Evolutionary conservation across 2,329 filamentous ascomycete genomes (phyloP).

Genomic region (Diplodia scrobiculata): DNA sequence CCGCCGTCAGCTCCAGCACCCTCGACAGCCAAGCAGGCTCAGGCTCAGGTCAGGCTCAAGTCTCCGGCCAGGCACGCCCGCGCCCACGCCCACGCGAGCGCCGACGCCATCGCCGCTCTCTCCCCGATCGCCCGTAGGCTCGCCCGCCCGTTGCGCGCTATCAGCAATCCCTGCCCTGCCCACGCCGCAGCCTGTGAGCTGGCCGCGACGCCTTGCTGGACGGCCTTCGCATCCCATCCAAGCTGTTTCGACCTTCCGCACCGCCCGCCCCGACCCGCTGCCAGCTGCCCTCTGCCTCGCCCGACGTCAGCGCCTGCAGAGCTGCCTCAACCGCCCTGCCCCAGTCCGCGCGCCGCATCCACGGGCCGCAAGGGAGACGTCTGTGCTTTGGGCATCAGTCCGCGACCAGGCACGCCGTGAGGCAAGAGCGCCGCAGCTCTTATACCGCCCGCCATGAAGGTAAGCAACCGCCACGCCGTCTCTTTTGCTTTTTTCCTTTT

Average conservation of each 20-base stretch:
- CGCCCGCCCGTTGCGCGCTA: constrained; percentile 13
- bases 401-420: constrained; percentile 4
- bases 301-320: constrained; percentile 6
- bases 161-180: constrained; percentile 24
- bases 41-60: constrained; percentile 12
- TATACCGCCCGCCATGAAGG: constrained; percentile 29
- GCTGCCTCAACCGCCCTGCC: constrained; percentile 1
- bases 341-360: constrained; percentile 9
- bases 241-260: constrained; percentile 22
- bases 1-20: constrained; percentile 8
- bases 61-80: constrained; percentile 11
- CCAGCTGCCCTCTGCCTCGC: constrained; percentile 4
- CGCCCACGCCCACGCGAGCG: constrained; percentile 4
- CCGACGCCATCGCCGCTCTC: constrained; percentile 8
- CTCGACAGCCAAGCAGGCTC: constrained; percentile 12
- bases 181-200: constrained; percentile 19
- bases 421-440: constrained; percentile 20
- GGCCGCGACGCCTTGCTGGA: constrained; percentile 8
- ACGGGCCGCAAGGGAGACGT: constrained; percentile 28
- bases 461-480: not conserved
- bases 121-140: constrained; percentile 24
- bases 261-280: constrained; percentile 17
- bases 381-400: constrained; percentile 28
- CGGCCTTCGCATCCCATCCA: constrained; percentile 18
- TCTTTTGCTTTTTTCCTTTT: constrained; percentile 13